phyloP scores from a whole-genome alignment of 1,139 yeast genomes.

The Hyphopichia pseudoburtonii region DNA sequence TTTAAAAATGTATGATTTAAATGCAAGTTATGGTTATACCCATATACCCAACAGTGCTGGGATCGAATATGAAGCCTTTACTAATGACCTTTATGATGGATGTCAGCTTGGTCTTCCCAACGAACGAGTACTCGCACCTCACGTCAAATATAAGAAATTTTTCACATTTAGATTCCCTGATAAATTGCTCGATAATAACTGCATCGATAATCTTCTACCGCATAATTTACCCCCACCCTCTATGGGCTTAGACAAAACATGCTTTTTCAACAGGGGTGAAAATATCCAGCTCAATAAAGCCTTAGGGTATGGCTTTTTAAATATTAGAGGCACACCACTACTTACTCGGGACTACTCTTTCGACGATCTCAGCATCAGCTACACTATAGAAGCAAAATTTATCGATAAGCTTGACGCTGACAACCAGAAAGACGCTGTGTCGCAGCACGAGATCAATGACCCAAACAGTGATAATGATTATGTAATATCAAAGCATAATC shows the following conservation, averaged over 20 bases:
- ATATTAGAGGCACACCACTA: slow-evolving; percentile 43
- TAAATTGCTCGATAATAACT: slow-evolving; percentile 54
- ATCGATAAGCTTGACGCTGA: slow-evolving; percentile 34
- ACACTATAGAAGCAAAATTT: slow-evolving; percentile 45
- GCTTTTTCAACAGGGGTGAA: slow-evolving; percentile 38
- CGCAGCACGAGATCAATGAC: slow-evolving; percentile 41
- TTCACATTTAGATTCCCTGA: slow-evolving; percentile 66
- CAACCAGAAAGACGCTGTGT: slow-evolving; percentile 26
- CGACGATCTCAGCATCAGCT: slow-evolving; percentile 42
- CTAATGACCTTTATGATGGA: slow-evolving; percentile 47
- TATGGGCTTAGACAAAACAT: slow-evolving; percentile 54
- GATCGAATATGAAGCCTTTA: slow-evolving; percentile 44
- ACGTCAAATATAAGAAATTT: slow-evolving; percentile 55
- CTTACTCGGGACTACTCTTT: slow-evolving; percentile 42
- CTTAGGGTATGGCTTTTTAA: slow-evolving; percentile 44
- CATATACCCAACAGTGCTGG: slow-evolving; percentile 52
- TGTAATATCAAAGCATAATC: slow-evolving; percentile 36
- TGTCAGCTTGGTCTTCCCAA: slow-evolving; percentile 52
- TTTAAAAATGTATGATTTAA: slow-evolving; percentile 48
- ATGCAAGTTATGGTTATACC: slow-evolving; percentile 45
- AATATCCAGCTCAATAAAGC: slow-evolving; percentile 40
- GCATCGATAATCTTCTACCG: slow-evolving; percentile 51
- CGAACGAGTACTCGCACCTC: slow-evolving; percentile 51
- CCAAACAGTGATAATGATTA: slow-evolving; percentile 34
- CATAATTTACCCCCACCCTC: slow-evolving; percentile 68